Conservation (phyloP, 1,284 basidiomycete species). For the Austroboletus novae-zelandiae region DNA sequence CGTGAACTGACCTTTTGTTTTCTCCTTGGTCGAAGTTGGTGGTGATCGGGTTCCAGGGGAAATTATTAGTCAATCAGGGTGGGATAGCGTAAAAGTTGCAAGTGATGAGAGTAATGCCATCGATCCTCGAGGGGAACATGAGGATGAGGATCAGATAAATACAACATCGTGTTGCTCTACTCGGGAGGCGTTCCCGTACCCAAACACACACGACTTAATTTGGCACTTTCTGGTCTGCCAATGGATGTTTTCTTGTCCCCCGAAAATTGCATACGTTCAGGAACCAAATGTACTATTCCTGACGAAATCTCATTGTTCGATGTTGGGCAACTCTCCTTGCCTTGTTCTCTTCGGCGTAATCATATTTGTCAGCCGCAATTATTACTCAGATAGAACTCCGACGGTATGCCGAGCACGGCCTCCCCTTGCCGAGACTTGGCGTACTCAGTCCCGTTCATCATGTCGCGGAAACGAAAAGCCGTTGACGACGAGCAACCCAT, state of each 20-base stretch:
- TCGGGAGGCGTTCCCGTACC: not conserved
- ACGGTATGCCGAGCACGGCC: too few relatives aligned
- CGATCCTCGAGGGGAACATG: constrained; percentile 26
- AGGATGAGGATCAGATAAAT: constrained; percentile 15
- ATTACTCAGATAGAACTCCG: too few relatives aligned
- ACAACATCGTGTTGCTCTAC: not conserved
- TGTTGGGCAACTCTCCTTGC: too few relatives aligned
- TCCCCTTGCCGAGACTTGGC: too few relatives aligned
- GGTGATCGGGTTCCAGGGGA: too few relatives aligned
- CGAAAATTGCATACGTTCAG: too few relatives aligned
- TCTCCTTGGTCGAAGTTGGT: too few relatives aligned
- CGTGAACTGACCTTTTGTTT: too few relatives aligned
- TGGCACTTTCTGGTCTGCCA: not conserved
- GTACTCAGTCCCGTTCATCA: constrained; percentile 5
- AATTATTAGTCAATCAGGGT: too few relatives aligned
- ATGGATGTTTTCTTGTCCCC: not conserved
- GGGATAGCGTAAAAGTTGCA: constrained; percentile 15
- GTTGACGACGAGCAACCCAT: constrained; percentile 11
- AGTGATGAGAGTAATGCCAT: constrained; percentile 16
- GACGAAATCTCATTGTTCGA: constrained; percentile 10
- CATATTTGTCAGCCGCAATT: too few relatives aligned
- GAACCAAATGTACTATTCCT: too few relatives aligned
- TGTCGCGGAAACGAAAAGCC: constrained; percentile 29
- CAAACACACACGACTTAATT: not conserved
- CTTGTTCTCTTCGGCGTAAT: too few relatives aligned